Conservation (phyloP, 441 rosid genomes). For the Syzygium malaccense region DNA sequence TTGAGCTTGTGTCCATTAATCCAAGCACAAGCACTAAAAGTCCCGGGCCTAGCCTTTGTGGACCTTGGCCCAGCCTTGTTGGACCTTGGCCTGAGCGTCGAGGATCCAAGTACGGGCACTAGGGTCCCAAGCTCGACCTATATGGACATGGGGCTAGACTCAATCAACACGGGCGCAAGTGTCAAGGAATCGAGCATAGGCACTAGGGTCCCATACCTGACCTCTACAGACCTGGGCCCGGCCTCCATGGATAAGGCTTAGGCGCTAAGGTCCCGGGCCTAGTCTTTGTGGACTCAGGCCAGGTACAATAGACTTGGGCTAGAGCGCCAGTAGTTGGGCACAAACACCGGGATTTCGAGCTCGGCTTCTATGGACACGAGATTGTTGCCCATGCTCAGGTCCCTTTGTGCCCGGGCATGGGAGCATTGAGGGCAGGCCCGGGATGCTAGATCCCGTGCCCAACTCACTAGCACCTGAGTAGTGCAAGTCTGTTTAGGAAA, state of each 20-base stretch:
- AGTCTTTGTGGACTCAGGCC: background rate
- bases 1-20: rapidly evolving
- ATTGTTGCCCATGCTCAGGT: background rate
- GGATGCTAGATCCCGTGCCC: rapidly evolving
- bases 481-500: background rate
- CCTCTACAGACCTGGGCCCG: background rate
- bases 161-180: background rate
- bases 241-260: background rate
- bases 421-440: background rate
- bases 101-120: background rate
- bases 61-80: background rate
- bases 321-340: background rate
- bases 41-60: background rate
- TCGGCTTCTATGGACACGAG: background rate
- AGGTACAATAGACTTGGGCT: background rate
- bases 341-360: background rate
- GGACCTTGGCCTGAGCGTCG: background rate
- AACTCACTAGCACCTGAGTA: background rate
- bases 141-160: background rate
- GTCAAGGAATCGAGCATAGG: rapidly evolving
- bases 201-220: rapidly evolving
- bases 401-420: background rate
- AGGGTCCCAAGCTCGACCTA: background rate
- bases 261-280: background rate
- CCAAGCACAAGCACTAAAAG: background rate